Conservation (phyloP, 2,329 filamentous ascomycete species). For the Orbilia javanica region DNA sequence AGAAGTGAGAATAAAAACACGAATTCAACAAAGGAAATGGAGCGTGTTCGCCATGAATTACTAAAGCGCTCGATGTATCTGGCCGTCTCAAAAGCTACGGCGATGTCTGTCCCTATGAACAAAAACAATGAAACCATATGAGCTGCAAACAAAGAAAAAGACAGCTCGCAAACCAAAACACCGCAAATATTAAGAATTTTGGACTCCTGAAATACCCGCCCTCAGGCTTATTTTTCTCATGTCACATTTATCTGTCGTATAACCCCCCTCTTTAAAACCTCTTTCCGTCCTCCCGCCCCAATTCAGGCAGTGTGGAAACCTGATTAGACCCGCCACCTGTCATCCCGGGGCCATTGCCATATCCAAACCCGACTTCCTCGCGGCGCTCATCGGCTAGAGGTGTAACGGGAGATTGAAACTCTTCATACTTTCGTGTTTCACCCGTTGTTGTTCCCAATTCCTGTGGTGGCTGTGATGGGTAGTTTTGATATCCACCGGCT, state of each 20-base stretch:
- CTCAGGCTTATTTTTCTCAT: neutral
- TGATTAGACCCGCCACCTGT: slow-evolving; percentile 48
- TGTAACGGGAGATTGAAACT: slow-evolving; percentile 17
- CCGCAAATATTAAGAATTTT: neutral
- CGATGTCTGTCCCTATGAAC: no score
- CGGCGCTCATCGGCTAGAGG: slow-evolving; percentile 25
- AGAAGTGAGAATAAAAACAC: neutral
- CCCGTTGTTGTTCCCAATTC: slow-evolving; percentile 17
- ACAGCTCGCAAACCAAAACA: neutral
- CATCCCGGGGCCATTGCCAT: slow-evolving; percentile 48
- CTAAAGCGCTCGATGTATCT: no score
- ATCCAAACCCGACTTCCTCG: slow-evolving; percentile 53
- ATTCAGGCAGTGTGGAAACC: slow-evolving; percentile 45
- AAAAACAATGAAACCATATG: neutral
- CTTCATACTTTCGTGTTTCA: neutral
- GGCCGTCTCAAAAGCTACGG: neutral
- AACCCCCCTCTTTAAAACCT: slow-evolving; percentile 35
- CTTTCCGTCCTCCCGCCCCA: slow-evolving; percentile 41
- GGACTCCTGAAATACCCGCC: neutral
- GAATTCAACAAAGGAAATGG: no score
- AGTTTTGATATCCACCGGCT: slow-evolving; percentile 16
- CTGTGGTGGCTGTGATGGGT: slow-evolving; percentile 13
- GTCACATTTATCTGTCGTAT: neutral
- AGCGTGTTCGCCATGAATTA: no score
- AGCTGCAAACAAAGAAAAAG: neutral